Percentiles rank a stretch among this genome's conserved stretches.
Conservation (phyloP, 2,329 filamentous ascomycete genomes). For the Fusarium heterosporum region DNA sequence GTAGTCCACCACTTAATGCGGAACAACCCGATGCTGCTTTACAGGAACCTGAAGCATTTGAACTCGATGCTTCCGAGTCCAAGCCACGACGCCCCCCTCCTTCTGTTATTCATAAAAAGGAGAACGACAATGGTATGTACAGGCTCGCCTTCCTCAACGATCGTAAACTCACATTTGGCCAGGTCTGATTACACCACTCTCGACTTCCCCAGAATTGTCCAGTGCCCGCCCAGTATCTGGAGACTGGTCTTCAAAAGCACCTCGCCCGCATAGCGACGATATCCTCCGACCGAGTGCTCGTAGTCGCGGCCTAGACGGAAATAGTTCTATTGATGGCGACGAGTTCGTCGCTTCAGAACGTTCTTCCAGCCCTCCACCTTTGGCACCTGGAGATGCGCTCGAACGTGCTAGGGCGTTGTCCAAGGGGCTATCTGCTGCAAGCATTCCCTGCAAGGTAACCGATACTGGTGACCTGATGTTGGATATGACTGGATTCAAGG, state of each 20-base stretch:
- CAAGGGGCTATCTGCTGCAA: conserved; percentile 86
- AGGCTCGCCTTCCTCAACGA: not conserved
- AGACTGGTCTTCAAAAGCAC: conserved; percentile 61
- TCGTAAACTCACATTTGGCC: conserved; percentile 9
- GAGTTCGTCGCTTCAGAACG: conserved; percentile 61
- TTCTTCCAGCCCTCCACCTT: conserved; percentile 81
- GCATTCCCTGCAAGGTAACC: conserved; percentile 93
- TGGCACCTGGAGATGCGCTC: conserved; percentile 79
- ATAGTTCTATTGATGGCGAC: conserved; percentile 54
- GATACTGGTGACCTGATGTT: conserved; percentile 95
- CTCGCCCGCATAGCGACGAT: conserved; percentile 66
- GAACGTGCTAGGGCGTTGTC: conserved; percentile 86
- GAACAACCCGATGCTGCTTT: conserved; percentile 55
- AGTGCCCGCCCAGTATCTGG: conserved; percentile 60
- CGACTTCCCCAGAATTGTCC: conserved; percentile 64
- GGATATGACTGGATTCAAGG: conserved; percentile 97
- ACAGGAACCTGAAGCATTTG: conserved; percentile 76
- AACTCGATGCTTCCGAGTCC: conserved; percentile 65
- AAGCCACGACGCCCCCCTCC: conserved; percentile 59
- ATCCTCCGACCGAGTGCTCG: conserved; percentile 62
- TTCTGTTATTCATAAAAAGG: conserved; percentile 53
- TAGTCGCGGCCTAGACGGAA: conserved; percentile 51
- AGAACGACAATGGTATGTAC: conserved; percentile 49
- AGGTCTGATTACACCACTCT: conserved; percentile 65
- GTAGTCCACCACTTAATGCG: conserved; percentile 76